These are phyloP conservation scores for Purpureocillium lavendulum DNA, from an alignment of 2,329 filamentous ascomycete genomes.

Conservation along the genomic window DNA sequence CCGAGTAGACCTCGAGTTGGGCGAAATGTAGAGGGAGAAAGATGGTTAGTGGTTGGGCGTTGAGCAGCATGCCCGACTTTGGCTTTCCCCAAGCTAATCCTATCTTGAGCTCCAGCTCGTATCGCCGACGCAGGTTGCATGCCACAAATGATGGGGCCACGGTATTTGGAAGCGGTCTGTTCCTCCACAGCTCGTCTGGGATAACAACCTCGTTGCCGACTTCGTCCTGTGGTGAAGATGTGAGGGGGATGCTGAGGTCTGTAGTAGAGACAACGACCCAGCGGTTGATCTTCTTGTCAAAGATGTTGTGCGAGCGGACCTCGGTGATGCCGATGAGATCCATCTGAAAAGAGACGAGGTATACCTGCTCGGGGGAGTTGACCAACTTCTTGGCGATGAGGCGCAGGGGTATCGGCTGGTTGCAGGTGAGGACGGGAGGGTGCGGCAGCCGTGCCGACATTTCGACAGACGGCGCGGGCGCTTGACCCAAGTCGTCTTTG, in stretches of 20 bases:
- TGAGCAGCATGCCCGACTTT: conserved; percentile 19
- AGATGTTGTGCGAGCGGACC: conserved; percentile 68
- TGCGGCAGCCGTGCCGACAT: conserved; percentile 72
- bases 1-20: conserved; percentile 71
- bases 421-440: conserved; percentile 82
- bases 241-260: conserved; percentile 64
- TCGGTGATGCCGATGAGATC: conserved; percentile 73
- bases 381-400: conserved; percentile 72
- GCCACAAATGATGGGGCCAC: conserved; percentile 80
- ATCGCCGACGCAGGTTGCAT: conserved; percentile 76
- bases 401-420: conserved; percentile 72
- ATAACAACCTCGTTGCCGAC: conserved; percentile 61
- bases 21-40: conserved; percentile 72
- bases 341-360: conserved; percentile 71
- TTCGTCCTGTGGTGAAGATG: conserved; percentile 42
- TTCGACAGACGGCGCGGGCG: conserved; percentile 59
- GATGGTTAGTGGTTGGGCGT: conserved; percentile 55
- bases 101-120: conserved; percentile 76
- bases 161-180: conserved; percentile 67
- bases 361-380: conserved; percentile 60
- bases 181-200: conserved; percentile 65
- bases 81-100: conserved; percentile 67
- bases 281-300: conserved; percentile 59
- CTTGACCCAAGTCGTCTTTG: too few species aligned
- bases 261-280: conserved; percentile 69